Conservation (phyloP, 73 alveolate genomes). For the Diophrys sp. region DNA sequence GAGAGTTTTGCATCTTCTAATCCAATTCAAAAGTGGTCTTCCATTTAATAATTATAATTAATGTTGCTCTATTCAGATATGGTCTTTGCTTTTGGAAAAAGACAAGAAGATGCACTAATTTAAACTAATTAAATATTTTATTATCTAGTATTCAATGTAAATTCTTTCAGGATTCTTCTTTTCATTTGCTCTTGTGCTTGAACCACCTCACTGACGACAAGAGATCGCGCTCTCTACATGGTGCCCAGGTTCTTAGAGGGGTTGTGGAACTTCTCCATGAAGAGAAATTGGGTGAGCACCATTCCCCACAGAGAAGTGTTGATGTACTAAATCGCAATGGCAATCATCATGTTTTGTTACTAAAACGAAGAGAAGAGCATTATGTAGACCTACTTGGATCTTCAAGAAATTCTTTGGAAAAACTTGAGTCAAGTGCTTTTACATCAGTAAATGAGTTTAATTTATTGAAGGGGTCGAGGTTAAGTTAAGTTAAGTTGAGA, state of each 20-base stretch:
- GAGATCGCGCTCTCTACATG: conserved; percentile 59
- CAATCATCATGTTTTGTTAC: conserved; percentile 52
- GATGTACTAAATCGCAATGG: conserved; percentile 52
- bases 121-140: neutral
- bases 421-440: too few species aligned
- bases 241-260: conserved; percentile 66
- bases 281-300: conserved; percentile 51
- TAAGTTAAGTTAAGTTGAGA: too few species aligned
- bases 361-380: conserved; percentile 46
- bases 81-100: conserved; percentile 37
- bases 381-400: conserved; percentile 41
- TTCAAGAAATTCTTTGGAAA: conserved; percentile 59
- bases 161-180: conserved; percentile 19
- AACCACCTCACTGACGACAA: conserved; percentile 40
- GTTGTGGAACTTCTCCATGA: conserved; percentile 53
- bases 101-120: conserved; percentile 9
- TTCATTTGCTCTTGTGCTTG: conserved; percentile 25
- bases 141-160: too few species aligned
- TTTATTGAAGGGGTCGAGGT: too few species aligned
- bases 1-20: conserved; percentile 2
- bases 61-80: conserved; percentile 40
- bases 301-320: conserved; percentile 50
- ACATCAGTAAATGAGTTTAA: too few species aligned
- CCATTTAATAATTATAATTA: neutral
- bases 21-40: conserved; percentile 1